Conservation (phyloP, 352 stramenopile species). For the Thalassiosira ordinaria region DNA sequence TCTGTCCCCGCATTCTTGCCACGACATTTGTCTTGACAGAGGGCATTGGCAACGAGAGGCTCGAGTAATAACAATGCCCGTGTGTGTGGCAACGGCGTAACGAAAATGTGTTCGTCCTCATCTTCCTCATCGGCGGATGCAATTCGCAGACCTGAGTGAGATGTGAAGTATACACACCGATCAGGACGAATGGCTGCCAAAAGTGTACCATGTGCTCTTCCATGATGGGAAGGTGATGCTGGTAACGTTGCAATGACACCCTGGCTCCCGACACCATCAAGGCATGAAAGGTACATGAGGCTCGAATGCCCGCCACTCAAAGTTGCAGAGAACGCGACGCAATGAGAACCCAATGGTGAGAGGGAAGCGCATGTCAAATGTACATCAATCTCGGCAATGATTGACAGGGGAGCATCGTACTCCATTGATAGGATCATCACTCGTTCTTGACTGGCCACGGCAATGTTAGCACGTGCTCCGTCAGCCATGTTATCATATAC, state of each 20-base stretch:
- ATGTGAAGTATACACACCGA: conserved; percentile 64
- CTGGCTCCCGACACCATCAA: conserved; percentile 36
- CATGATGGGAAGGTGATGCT: conserved; percentile 10
- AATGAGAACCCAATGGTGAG: conserved; percentile 75
- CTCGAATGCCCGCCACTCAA: conserved; percentile 20
- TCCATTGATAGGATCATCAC: conserved; percentile 76
- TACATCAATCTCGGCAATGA: conserved; percentile 62
- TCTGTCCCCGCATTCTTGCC: conserved; percentile 34
- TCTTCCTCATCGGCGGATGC: conserved; percentile 42
- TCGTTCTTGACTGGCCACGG: conserved; percentile 67
- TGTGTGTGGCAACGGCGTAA: conserved; percentile 61
- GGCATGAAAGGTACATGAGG: conserved; percentile 79
- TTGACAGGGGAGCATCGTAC: conserved; percentile 35
- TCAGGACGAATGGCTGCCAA: conserved; percentile 75
- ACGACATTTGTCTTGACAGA: conserved; percentile 63
- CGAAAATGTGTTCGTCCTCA: conserved; percentile 61
- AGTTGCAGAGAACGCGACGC: conserved; percentile 72
- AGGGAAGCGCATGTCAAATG: conserved; percentile 55
- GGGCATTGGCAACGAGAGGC: conserved; percentile 79
- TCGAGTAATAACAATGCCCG: conserved; percentile 76
- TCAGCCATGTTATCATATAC: neutral
- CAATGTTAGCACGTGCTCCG: conserved; percentile 53
- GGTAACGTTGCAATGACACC: conserved; percentile 72
- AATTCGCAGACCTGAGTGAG: conserved; percentile 55
- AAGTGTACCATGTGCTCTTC: conserved; percentile 20